Conservation (phyloP, 352 stramenopile species). For the Blastocystis sp. region DNA sequence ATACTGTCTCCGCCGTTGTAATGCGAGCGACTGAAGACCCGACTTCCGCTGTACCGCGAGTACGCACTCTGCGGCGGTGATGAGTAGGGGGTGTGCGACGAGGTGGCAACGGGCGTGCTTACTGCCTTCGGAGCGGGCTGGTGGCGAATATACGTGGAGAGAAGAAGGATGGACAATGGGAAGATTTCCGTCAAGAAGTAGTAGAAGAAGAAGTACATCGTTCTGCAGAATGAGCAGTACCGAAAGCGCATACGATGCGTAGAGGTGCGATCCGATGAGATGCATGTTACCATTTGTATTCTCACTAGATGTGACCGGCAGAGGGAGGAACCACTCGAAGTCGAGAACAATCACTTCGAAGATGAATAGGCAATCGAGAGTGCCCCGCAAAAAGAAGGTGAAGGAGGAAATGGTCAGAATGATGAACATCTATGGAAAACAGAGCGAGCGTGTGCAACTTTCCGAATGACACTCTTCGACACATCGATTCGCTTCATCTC, state of each 20-base stretch:
- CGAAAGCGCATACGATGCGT: slow-evolving; percentile 5
- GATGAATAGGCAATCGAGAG: slow-evolving; percentile 24
- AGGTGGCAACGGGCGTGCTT: too few relatives aligned
- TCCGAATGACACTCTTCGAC: slow-evolving; percentile 2
- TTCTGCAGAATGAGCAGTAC: neutral
- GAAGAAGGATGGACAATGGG: slow-evolving; percentile 45
- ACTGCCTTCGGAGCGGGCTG: neutral
- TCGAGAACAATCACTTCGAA: slow-evolving; percentile 33
- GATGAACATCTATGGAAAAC: slow-evolving; percentile 25
- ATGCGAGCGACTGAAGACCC: neutral
- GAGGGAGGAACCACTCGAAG: neutral
- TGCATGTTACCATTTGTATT: slow-evolving; percentile 54
- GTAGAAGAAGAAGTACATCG: slow-evolving; percentile 63
- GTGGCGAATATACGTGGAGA: slow-evolving; percentile 29
- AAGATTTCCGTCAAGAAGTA: slow-evolving; percentile 50
- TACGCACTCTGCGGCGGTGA: neutral
- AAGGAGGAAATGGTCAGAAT: slow-evolving; percentile 37
- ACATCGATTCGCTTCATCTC: slow-evolving; percentile 51
- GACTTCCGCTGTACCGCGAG: neutral
- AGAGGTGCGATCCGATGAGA: slow-evolving; percentile 38
- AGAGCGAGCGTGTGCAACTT: neutral
- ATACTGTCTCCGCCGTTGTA: neutral
- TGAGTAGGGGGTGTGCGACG: neutral
- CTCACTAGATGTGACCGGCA: neutral
- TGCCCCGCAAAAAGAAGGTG: slow-evolving; percentile 14